Base-by-base conservation (phyloP, 1,284 basidiomycete species). In the Ustilago curta region DNA sequence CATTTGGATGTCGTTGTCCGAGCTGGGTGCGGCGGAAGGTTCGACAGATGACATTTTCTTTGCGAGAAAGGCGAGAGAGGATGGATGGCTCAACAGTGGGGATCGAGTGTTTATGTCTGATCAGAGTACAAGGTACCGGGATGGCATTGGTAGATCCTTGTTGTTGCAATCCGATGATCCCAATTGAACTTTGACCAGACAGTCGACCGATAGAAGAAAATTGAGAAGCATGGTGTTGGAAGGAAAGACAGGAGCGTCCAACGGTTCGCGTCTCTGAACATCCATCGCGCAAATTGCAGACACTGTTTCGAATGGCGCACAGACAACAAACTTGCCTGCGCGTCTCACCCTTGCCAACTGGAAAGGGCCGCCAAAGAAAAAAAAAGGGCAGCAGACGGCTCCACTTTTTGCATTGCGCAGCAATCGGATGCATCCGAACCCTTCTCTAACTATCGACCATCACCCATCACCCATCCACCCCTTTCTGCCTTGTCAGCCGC, bases 1-100 rank as follows among this genome's bases (percentile, higher is more conserved):
- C 70, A 72, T 72, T 25, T 52, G 47, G 18, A 72, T 31, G 37
- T 72, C 63, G 27, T 72, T 55, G 42, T 71, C 63, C n/a, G 60
- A 63, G 40, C 16, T 23, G 19, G 35, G 35, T 2, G 44, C 44
- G 8, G 45, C 18, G 14, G 64, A 60, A 9, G 64, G 64, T 2
- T 58, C 64, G 1, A 58, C 64, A 40, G 49, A 16, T 23, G 56
- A 43, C 62, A 65, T 65, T 5, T 29, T 47, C 19, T 35, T 16
- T 27, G 27, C 4, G 27, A 12, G 8, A n/a, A 25, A 16, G 29
- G 32, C 23, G 19, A 19, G 21, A 27, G 18, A 2, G 39, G 42
- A 43, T 27, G 35, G 32, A 51, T 27, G 35, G 27, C 9, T 32
- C 29, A 32, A 32, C 21, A 45, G 21, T 21, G 19, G 16, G 4